Base-by-base conservation (phyloP, 352 stramenopile genomes). In the Phytophthora tubulina region DNA sequence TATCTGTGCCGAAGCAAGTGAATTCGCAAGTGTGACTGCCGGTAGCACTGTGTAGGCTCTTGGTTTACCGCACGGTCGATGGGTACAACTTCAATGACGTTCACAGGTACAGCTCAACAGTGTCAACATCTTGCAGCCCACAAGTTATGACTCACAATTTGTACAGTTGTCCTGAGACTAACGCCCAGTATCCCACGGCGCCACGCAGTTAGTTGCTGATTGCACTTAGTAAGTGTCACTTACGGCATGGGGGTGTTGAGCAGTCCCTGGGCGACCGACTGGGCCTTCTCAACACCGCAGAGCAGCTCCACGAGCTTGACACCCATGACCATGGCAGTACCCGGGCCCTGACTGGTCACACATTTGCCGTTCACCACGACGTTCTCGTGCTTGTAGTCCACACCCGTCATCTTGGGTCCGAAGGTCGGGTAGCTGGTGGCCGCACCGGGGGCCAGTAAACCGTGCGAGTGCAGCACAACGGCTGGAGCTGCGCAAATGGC, bases 221-320 rank as follows among this genome's bases (percentile, higher is more conserved):
- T 27, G 21, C 21, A 27, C 21, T 27, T 27, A 27, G 21, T 27
- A 27, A 27, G 21, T 27, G 21, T 27, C 21, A 27, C 14, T 58
- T 17, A 76, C 6, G 67, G 62, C 62, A 76, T 74, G 3, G 68
- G 53, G n/a, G 81, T 79, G 56, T 72, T 68, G n/a, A 93, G 75
- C 33, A 93, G 65, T 17, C 71, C 85, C 50, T 88, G 80, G 27
- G 88, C 86, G 15, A 94, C 86, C n/a, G 76, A 35, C 7, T 78
- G 73, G 0, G 87, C 86, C 60, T 90, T 91, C 17, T 92, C 78
- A 42, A 81, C 76, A 33, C 82, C 82, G 32, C 75, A 82, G 8
- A 96, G 80, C 50, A 94, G 63, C 69, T 93, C 85, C 46, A 96
- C 85, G 32, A 96, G 82, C 76, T 93, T 93, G 44, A 96, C 73